These are phyloP conservation scores for Ogataea chonburiensis DNA, from an alignment of 805 yeast species.

Conservation along the genomic window DNA sequence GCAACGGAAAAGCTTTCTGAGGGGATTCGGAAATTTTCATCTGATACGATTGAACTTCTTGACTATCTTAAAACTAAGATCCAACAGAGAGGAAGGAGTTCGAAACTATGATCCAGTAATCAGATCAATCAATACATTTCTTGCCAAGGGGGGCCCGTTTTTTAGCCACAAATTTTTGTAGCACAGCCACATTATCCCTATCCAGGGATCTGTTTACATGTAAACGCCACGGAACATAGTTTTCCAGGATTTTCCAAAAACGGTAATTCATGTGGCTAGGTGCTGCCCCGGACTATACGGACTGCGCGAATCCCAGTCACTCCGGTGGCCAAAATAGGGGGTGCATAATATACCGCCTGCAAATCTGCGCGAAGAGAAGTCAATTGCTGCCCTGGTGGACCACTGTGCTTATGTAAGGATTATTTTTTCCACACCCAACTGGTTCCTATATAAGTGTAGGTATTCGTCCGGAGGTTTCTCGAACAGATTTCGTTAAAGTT, in stretches of 20 bases:
- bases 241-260: slow-evolving; percentile 7
- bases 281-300: slow-evolving; percentile 4
- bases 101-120: slow-evolving; percentile 14
- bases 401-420: slow-evolving; percentile 6
- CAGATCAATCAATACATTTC: background rate
- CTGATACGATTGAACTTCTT: slow-evolving; percentile 19
- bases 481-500: slow-evolving; percentile 1
- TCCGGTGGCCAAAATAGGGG: background rate
- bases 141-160: background rate
- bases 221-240: slow-evolving; percentile 12
- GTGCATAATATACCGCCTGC: background rate
- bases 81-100: slow-evolving; percentile 12
- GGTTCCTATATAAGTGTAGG: slow-evolving; percentile 3
- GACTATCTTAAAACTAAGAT: slow-evolving; percentile 12
- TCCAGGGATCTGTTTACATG: slow-evolving; percentile 6
- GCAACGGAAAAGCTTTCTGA: slow-evolving; percentile 96
- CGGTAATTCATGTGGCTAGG: slow-evolving; percentile 6
- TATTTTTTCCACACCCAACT: slow-evolving; percentile 1
- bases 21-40: slow-evolving; percentile 93
- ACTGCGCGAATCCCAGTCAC: background rate
- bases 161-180: background rate
- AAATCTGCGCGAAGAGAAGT: slow-evolving; percentile 1
- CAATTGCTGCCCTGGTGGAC: slow-evolving; percentile 1
- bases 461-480: slow-evolving; percentile 7
- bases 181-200: background rate